Evolutionary conservation across 352 stramenopile genomes (phyloP), one percentile per base, ranked within the genome.

Genomic region (Chrysophaeum taylorii): DNA sequence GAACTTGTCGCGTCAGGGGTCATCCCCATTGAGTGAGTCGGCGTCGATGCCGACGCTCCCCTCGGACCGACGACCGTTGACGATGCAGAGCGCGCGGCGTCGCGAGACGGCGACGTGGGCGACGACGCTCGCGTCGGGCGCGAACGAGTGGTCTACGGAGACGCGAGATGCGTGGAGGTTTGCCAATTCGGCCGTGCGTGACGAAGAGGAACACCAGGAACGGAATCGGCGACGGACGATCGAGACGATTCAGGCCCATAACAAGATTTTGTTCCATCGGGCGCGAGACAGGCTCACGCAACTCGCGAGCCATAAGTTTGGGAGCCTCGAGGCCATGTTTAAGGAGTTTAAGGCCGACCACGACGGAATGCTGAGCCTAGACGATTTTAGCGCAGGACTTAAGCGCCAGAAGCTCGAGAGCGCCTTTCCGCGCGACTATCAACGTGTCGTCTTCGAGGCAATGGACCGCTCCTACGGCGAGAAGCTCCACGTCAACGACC

Each of bases 401-500:
- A 73, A 73, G 39, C 35, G 69, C 4, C 15, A 41, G 7, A 68
- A 68, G 41, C 61, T 73, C 37, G 60, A 73, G 57, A 37, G 29
- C 2, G 60, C 63, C 38, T 73, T 73, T n/a, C 43, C 43, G 60
- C 37, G 52, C 39, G 70, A 75, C 14, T 29, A 75, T 18, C 70
- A 72, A 64, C 61, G 70, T 21, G 35, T 75, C 39, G 33, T 75
- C 43, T 75, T 72, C 70, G 54, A 75, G 43, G 33, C 68, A 29
- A 68, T 75, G 31, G 63, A 72, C 70, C 29, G 18, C 27, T n/a
- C 53, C 41, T n/a, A 39, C 52, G 48, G 36, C 29, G 64, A 72
- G 33, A 18, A 38, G n/a, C 9, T 72, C 5, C 45, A 72, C 27
- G 61, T 68, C 36, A 18, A 66, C 15, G 64, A 73, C 7, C 53